Conservation (phyloP, 2,329 filamentous ascomycete genomes). For the Neoarthrinium moseri region DNA sequence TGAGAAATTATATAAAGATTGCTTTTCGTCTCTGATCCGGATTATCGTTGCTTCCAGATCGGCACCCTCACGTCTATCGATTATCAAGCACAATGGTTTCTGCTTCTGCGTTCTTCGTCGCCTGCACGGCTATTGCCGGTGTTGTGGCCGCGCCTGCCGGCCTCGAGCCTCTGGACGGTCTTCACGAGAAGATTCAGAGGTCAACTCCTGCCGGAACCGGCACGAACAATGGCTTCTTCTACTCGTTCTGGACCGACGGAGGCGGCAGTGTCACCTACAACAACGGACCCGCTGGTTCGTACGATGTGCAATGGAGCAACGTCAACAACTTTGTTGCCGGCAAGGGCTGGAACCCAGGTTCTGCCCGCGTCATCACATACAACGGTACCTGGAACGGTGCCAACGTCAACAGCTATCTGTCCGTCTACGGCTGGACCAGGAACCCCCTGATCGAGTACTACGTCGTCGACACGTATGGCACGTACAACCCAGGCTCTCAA, state of each 20-base stretch:
- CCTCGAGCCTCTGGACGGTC: conserved; percentile 16
- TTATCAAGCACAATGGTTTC: conserved; percentile 19
- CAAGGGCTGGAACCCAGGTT: conserved; percentile 47
- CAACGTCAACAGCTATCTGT: conserved; percentile 40
- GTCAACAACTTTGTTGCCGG: conserved; percentile 49
- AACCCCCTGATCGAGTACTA: conserved; percentile 39
- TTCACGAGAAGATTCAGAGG: conserved; percentile 7
- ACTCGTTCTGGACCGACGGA: conserved; percentile 59
- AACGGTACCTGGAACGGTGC: conserved; percentile 31
- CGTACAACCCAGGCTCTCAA: conserved; percentile 30
- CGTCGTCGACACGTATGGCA: conserved; percentile 34
- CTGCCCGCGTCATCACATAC: conserved; percentile 25
- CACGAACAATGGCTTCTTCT: conserved; percentile 57
- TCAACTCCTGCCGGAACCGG: conserved; percentile 25
- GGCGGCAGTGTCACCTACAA: conserved; percentile 52
- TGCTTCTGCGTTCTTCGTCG: conserved; percentile 24
- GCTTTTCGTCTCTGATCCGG: no score
- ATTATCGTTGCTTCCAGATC: background rate
- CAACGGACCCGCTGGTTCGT: conserved; percentile 50
- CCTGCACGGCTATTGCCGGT: conserved; percentile 23
- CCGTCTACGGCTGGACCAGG: conserved; percentile 38
- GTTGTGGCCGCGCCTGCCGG: conserved; percentile 26
- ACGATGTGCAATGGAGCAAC: conserved; percentile 49
- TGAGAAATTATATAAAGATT: no score
- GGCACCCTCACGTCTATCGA: background rate